A percentile compares a stretch with the other conserved stretches of the same genome.
Conservation (phyloP, 768 basidiomycete species). For the Amanita polypyramis region DNA sequence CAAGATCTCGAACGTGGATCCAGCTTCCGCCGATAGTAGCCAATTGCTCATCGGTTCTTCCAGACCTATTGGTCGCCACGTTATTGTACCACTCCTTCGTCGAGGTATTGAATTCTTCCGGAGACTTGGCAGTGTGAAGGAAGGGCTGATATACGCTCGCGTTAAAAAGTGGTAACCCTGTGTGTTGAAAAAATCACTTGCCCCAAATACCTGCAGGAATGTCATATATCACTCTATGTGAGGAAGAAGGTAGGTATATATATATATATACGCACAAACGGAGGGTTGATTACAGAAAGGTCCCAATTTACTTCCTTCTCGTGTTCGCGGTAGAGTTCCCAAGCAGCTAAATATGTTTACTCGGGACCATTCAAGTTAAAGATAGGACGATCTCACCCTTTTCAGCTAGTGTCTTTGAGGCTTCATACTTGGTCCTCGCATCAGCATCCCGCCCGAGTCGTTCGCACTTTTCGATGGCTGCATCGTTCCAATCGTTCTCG, state of each 20-base stretch:
- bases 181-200: constrained; percentile 15
- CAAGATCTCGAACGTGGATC: constrained; percentile 46
- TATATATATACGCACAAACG: constrained; percentile 38
- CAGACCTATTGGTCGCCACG: too few species aligned
- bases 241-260: too few species aligned
- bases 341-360: constrained; percentile 30
- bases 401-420: constrained; percentile 60
- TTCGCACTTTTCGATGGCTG: constrained; percentile 30
- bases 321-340: constrained; percentile 32
- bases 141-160: constrained; percentile 23
- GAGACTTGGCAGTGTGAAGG: constrained; percentile 22
- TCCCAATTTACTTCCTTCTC: constrained; percentile 38
- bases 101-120: too few species aligned
- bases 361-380: not conserved
- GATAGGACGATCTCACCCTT: constrained; percentile 24
- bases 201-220: constrained; percentile 25
- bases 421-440: constrained; percentile 36
- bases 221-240: too few species aligned
- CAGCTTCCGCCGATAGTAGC: constrained; percentile 18
- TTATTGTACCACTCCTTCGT: too few species aligned
- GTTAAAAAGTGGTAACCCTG: too few species aligned
- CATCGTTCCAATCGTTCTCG: constrained; percentile 55
- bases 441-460: constrained; percentile 37
- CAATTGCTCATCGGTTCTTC: too few species aligned
- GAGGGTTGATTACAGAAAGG: constrained; percentile 42